These are phyloP conservation scores for Termitomyces bulborhizus DNA, from an alignment of 768 basidiomycete species.

Conservation along the genomic window DNA sequence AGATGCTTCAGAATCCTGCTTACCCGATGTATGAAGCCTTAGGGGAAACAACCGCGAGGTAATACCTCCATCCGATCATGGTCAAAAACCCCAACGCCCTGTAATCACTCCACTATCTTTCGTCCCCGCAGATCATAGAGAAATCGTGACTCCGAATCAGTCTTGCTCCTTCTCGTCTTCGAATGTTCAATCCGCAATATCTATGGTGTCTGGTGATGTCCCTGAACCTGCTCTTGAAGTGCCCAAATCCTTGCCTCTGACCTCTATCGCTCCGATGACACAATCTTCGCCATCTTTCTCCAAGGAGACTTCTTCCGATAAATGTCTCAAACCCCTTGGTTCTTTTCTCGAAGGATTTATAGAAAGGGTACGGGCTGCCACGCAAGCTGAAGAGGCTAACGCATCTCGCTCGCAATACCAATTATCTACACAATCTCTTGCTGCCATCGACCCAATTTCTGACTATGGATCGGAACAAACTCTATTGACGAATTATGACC, in stretches of 20 bases:
- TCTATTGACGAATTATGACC: neutral
- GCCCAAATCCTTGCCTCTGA: neutral
- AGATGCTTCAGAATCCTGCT: neutral
- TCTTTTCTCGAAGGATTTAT: constrained; percentile 29
- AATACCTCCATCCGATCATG: neutral
- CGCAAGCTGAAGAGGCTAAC: constrained; percentile 5
- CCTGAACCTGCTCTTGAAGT: neutral
- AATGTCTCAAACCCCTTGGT: constrained; percentile 25
- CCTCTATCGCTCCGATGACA: neutral
- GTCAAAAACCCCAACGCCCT: neutral
- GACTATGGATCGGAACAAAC: neutral
- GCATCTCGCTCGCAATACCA: neutral
- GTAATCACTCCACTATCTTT: neutral
- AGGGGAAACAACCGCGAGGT: neutral
- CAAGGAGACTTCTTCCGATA: constrained; percentile 3
- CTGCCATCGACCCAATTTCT: neutral
- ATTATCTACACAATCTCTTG: neutral
- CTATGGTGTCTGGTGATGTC: neutral
- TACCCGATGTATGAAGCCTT: neutral
- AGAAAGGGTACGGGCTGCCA: constrained; percentile 27
- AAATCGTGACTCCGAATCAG: neutral
- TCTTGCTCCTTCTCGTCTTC: neutral
- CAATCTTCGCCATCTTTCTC: neutral
- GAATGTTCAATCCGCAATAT: neutral
- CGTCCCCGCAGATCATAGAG: neutral